Evolutionary conservation across 768 basidiomycete genomes (phyloP).

Genomic region (Cystofilobasidium bisporidii): DNA sequence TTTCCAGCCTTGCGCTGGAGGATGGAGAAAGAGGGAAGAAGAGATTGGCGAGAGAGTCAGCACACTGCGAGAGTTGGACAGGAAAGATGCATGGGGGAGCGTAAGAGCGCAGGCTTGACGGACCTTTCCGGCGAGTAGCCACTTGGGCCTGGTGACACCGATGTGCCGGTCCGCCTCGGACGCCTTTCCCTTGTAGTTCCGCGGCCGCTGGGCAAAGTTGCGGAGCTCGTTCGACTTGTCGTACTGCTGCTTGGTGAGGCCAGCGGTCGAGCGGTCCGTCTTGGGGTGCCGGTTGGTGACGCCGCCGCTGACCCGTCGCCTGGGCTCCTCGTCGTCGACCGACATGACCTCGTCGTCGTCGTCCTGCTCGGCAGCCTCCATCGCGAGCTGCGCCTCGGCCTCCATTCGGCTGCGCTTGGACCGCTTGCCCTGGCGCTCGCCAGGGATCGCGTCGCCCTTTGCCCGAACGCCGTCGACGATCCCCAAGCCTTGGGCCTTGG

Average conservation of each 20-base stretch:
- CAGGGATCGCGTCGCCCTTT: constrained; percentile 21
- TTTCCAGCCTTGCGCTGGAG: constrained; percentile 38
- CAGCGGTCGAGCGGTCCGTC: constrained; percentile 64
- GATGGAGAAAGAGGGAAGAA: constrained; percentile 17
- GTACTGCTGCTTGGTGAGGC: constrained; percentile 72
- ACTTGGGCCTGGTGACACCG: constrained; percentile 39
- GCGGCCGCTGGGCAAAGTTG: constrained; percentile 73
- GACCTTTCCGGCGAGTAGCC: constrained; percentile 24
- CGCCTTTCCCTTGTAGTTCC: constrained; percentile 80
- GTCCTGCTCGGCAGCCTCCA: constrained; percentile 29
- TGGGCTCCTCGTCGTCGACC: constrained; percentile 36
- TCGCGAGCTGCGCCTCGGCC: constrained; percentile 46
- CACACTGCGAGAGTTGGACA: neutral
- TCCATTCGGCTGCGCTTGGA: constrained; percentile 58
- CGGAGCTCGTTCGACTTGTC: constrained; percentile 70
- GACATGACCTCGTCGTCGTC: constrained; percentile 29
- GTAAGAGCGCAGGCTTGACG: too few relatives aligned
- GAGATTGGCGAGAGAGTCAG: too few relatives aligned
- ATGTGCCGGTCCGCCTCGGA: constrained; percentile 56
- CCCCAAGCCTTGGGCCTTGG: constrained; percentile 50
- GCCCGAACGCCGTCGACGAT: constrained; percentile 23
- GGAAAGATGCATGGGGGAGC: neutral
- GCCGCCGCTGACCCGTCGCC: constrained; percentile 52
- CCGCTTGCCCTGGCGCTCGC: constrained; percentile 34
- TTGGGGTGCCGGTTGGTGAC: constrained; percentile 53